Conservation (phyloP, 2,329 filamentous ascomycete genomes). For the Tolypocladium endophyticum region DNA sequence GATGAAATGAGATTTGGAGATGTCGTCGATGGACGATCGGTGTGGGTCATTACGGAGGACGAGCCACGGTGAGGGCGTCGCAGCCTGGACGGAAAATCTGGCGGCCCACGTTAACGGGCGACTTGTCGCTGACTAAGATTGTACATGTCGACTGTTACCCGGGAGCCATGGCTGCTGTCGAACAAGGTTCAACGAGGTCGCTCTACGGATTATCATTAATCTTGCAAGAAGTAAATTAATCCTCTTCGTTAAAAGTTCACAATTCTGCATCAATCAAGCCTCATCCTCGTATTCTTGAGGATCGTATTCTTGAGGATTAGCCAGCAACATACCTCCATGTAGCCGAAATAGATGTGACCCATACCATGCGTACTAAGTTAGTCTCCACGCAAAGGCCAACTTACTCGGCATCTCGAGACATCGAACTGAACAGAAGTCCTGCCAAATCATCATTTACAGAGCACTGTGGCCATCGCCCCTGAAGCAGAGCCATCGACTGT, state of each 20-base stretch:
- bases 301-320: neutral
- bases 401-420: neutral
- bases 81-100: neutral
- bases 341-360: neutral
- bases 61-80: neutral
- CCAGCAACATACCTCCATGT: neutral
- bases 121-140: neutral
- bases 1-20: neutral
- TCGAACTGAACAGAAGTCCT: neutral
- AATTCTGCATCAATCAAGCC: too few relatives aligned
- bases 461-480: neutral
- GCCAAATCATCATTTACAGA: neutral
- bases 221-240: too few relatives aligned
- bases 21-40: neutral
- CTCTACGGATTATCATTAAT: too few relatives aligned
- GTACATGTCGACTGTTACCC: neutral
- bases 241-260: too few relatives aligned
- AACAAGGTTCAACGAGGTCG: too few relatives aligned
- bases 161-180: neutral
- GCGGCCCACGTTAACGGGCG: neutral
- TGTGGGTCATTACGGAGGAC: neutral
- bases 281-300: neutral
- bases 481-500: neutral
- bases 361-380: neutral
- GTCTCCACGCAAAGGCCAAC: neutral